Conservation (phyloP, 768 basidiomycete species). For the Mycena epipterygia region DNA sequence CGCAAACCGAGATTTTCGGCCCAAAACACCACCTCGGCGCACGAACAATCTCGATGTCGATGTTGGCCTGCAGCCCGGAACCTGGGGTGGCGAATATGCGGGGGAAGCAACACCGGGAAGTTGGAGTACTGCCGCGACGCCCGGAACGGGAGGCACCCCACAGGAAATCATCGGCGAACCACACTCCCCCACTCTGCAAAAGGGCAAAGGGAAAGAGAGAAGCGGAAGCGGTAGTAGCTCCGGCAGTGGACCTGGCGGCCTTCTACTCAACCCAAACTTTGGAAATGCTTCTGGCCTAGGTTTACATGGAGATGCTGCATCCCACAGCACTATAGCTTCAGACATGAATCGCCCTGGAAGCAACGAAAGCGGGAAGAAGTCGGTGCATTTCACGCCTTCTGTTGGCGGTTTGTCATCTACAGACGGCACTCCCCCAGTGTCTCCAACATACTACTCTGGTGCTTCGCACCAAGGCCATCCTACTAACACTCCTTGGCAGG, state of each 20-base stretch:
- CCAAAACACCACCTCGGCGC: conserved; percentile 41
- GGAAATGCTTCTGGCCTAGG: not conserved
- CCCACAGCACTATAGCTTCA: not conserved
- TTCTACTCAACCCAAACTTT: conserved; percentile 32
- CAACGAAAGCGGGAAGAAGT: conserved; percentile 52
- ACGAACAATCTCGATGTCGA: conserved; percentile 25
- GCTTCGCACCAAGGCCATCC: conserved; percentile 18
- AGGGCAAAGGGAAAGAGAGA: conserved; percentile 41
- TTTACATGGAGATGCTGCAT: not conserved
- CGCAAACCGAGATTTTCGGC: conserved; percentile 35
- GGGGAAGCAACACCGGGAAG: conserved; percentile 72
- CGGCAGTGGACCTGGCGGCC: conserved; percentile 36
- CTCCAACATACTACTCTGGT: conserved; percentile 24
- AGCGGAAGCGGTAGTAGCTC: conserved; percentile 47
- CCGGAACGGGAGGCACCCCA: conserved; percentile 32
- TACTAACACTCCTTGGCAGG: conserved; percentile 11
- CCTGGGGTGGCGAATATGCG: conserved; percentile 40
- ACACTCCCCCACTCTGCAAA: conserved; percentile 25
- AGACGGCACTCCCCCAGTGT: conserved; percentile 27
- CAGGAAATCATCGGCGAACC: conserved; percentile 32
- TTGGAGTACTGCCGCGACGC: conserved; percentile 38
- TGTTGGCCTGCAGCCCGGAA: conserved; percentile 36
- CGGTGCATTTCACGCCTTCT: conserved; percentile 65
- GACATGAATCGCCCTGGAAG: conserved; percentile 45
- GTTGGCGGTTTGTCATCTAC: conserved; percentile 45